These are phyloP conservation scores for Wickerhamomyces xylosicus DNA, from an alignment of 805 yeast species.

Conservation along the genomic window DNA sequence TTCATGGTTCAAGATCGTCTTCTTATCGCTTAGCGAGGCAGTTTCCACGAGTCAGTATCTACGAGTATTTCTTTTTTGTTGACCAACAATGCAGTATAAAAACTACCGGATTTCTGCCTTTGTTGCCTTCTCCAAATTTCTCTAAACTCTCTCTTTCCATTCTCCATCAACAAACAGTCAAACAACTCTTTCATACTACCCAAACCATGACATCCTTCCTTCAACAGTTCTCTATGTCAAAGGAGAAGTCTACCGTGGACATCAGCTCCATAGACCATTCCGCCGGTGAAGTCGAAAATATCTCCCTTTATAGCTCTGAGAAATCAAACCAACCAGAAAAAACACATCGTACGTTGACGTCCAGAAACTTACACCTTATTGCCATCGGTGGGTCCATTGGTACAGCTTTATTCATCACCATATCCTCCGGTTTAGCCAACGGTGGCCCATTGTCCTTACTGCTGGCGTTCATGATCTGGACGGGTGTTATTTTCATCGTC, in stretches of 20 bases:
- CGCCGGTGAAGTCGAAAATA: not conserved
- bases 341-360: constrained; percentile 28
- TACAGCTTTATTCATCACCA: constrained; percentile 52
- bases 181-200: no score
- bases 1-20: no score
- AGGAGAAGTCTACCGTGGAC: not conserved
- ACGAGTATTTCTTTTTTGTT: no score
- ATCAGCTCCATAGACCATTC: not conserved
- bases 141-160: no score
- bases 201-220: not conserved
- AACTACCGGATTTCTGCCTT: no score
- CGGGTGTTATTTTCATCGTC: constrained; percentile 53
- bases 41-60: no score
- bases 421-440: constrained; percentile 40
- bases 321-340: not conserved
- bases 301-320: not conserved
- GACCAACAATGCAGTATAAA: no score
- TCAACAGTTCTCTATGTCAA: not conserved
- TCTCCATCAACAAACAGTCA: no score
- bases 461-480: constrained; percentile 53
- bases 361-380: constrained; percentile 52
- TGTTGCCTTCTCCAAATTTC: no score
- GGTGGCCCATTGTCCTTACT: constrained; percentile 49
- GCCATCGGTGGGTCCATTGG: constrained; percentile 62
- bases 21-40: no score